Evolutionary conservation across 345 rosid genomes (phyloP), one percentile per base, ranked within the genome.

Genomic region (Bruguiera sexangula): DNA sequence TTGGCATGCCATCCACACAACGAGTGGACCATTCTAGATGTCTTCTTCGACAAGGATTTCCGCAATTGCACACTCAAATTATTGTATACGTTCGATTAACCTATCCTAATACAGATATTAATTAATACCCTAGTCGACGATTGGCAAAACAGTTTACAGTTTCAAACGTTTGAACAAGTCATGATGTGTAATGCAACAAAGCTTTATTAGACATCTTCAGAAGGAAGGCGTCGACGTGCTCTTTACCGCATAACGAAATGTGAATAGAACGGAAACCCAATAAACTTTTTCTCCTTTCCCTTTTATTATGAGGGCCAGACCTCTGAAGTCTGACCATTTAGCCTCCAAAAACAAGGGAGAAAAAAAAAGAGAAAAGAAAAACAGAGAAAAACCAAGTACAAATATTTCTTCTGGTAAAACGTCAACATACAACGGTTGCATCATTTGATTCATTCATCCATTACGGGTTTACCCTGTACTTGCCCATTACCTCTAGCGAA

Each of bases 31-130:
- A 31, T 43, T 60, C 39, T 13, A 11, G 37, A 13, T 10, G 20
- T 59, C 32, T 32, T 60, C 11, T 60, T 60, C 21, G 63, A 60
- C 46, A 60, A 60, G 46, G 63, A 29, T 31, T 57, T 59, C 31
- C 62, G 5, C 37, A 9, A 59, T 26, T 59, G 13, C 32, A 13
- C 0, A 24, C 16, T 10, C 16, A 3, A 10, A 39, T 34, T 34
- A 1, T 10, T 43, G 16, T 43, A 13, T 13, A 1, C 19, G 18
- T 43, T 43, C 13, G 50, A 43, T 43, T 13, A 11, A 13, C 18
- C 50, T 3, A 13, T 43, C 50, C 18, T 43, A 43, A 43, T 13
- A 8, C 15, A 13, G 4, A 11, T 13, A 43, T 13, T 43, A 43
- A 13, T 43, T 11, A 13, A 13, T 43, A 13, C 50, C 16, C 50